Conservation (phyloP, 352 stramenopile genomes). For the Globisporangium spinosum region DNA sequence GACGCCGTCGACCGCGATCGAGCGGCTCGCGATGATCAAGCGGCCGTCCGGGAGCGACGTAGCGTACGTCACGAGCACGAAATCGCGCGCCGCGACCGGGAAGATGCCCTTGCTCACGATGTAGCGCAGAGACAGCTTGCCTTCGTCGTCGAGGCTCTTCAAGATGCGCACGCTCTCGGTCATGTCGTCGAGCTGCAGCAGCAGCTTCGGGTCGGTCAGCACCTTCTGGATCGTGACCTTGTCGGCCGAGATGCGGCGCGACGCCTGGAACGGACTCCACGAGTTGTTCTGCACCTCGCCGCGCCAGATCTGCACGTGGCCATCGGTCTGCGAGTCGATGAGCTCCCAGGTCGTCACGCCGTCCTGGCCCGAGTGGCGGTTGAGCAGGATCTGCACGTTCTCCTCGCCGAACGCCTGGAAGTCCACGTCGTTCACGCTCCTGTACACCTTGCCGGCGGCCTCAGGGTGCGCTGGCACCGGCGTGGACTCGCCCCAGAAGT, state of each 20-base stretch:
- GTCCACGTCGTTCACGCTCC: constrained; percentile 51
- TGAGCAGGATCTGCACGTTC: constrained; percentile 61
- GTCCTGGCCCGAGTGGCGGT: constrained; percentile 56
- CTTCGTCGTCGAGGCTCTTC: constrained; percentile 46
- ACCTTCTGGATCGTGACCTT: constrained; percentile 51
- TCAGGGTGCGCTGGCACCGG: constrained; percentile 4
- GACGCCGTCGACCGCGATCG: constrained; percentile 38
- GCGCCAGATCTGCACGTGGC: constrained; percentile 56
- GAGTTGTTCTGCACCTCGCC: constrained; percentile 55
- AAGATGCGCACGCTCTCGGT: constrained; percentile 62
- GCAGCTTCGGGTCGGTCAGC: constrained; percentile 58
- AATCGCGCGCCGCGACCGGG: constrained; percentile 69
- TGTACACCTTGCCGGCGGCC: constrained; percentile 33
- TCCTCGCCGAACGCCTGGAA: constrained; percentile 61
- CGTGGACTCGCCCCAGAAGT: constrained; percentile 19
- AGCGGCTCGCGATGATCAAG: constrained; percentile 65
- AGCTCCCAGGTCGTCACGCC: constrained; percentile 71
- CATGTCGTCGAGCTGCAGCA: constrained; percentile 80
- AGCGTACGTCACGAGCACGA: constrained; percentile 62
- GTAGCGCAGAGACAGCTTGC: constrained; percentile 60
- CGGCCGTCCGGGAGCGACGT: constrained; percentile 49
- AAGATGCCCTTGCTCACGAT: constrained; percentile 79
- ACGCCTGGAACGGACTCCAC: constrained; percentile 71
- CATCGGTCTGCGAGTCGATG: constrained; percentile 44
- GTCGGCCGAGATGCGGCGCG: constrained; percentile 46